These are phyloP conservation scores for Chlamydomonas schloesseri DNA, from an alignment of 139 green algal genomes.

Conservation along the genomic window DNA sequence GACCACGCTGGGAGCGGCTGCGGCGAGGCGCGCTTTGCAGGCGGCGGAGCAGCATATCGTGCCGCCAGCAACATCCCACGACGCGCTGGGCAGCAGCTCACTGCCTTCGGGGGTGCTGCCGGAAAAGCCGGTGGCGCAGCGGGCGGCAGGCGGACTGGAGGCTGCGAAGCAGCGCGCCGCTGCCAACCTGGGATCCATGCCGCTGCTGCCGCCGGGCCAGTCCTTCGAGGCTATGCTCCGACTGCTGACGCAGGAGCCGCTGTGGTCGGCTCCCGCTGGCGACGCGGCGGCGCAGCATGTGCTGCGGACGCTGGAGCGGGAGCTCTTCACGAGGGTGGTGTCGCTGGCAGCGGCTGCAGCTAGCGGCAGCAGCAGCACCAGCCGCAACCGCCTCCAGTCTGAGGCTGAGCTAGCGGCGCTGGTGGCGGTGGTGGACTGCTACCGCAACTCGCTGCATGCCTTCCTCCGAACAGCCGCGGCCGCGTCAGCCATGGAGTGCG, in stretches of 20 bases:
- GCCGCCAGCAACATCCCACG: too few species aligned
- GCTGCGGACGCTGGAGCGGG: conserved; percentile 50
- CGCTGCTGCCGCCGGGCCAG: background rate
- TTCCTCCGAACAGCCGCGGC: conserved; percentile 5
- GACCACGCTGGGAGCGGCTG: too few species aligned
- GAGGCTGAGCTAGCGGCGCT: conserved; percentile 38
- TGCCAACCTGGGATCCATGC: conserved; percentile 51
- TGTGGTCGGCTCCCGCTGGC: background rate
- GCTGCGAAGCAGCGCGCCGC: conserved; percentile 13
- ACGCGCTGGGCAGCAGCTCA: too few species aligned
- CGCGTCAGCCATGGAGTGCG: conserved; percentile 40
- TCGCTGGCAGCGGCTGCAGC: too few species aligned
- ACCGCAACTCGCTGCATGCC: conserved; percentile 17
- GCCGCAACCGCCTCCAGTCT: background rate
- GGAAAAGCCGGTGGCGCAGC: background rate
- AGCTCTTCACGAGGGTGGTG: conserved; percentile 43
- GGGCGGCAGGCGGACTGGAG: conserved; percentile 10
- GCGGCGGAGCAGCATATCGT: too few species aligned
- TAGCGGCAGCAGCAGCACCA: too few species aligned
- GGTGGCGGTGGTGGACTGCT: conserved; percentile 48
- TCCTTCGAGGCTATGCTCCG: background rate
- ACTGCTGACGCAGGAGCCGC: background rate
- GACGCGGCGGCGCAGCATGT: conserved; percentile 43
- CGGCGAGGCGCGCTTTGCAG: too few species aligned
- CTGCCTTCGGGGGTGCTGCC: background rate